Base-by-base conservation (phyloP, 148 eudicot genomes). In the Chenopodium berlandieri region DNA sequence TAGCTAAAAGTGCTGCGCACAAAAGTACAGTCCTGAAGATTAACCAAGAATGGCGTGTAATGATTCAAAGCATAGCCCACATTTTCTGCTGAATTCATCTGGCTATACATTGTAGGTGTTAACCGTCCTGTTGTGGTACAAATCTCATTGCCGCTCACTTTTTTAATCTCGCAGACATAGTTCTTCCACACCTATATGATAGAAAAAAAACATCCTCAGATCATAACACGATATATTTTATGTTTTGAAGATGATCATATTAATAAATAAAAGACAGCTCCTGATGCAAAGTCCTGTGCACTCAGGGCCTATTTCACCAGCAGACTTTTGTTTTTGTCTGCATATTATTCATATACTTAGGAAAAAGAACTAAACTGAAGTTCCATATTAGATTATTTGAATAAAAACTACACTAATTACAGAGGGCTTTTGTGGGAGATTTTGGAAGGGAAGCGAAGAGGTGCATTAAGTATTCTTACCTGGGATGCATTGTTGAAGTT, bases 51-150 rank as follows among this genome's bases (percentile, higher is more conserved):
- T 0, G 96, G 97, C 6, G 89, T 83, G 54, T 89, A 93, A 31
- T 88, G 89, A 58, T 90, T 80, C 66, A 95, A 77, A 12, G 94
- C 98, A 27, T 79, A 90, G 74, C 90, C 90, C 77, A 95, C 90
- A 58, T 79, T 87, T 22, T 87, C 87, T 1, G 86, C 89, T 4
- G 88, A 71, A 8, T 72, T 84, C 93, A 95, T 90, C 77, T 95
- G 93, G 40, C 62, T 60, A 73, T 93, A 95, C 84, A 90, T 40
- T 3, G 46, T 63, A 0, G 97, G 96, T 19, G 92, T 93, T 78
- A 95, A 70, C 48, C 97, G 84, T 46, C 98, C 97, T n/a, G 86
- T 88, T 0, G 93, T 89, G 2, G 75, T 86, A 85, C 98, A 95
- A 3, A 64, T 75, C 34, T 76, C 84, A 20, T 47, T 54, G 12